A percentile compares a stretch with the other conserved stretches of the same genome.
Evolutionary conservation across 1,284 basidiomycete species (phyloP).

Genomic region (Boletellus deceptivus): DNA sequence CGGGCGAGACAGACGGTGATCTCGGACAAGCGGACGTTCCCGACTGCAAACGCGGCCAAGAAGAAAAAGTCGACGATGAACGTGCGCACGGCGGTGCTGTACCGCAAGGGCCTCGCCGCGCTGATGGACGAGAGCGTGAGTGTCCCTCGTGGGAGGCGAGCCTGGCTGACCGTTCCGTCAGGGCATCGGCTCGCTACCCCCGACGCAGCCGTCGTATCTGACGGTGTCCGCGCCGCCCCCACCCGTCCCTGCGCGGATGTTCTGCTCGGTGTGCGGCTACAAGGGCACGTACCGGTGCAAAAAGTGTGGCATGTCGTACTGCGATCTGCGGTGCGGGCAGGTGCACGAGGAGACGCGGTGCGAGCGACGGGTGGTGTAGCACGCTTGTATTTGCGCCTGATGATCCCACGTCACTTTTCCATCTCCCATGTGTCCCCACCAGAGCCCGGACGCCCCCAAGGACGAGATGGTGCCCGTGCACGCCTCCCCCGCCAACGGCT

Average conservation of each 20-base stretch:
- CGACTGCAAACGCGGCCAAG: conserved; percentile 34
- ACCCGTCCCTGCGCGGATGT: conserved; percentile 47
- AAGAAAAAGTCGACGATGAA: conserved; percentile 81
- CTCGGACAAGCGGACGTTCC: conserved; percentile 64
- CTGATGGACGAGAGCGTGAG: conserved; percentile 78
- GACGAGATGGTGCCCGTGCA: not conserved
- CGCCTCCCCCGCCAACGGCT: conserved; percentile 11
- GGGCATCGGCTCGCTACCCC: conserved; percentile 57
- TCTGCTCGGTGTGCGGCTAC: conserved; percentile 70
- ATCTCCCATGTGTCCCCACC: not conserved
- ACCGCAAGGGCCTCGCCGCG: conserved; percentile 70
- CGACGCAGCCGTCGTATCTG: conserved; percentile 55
- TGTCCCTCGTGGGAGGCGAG: conserved; percentile 7
- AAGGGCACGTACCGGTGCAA: conserved; percentile 63
- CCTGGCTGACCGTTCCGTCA: conserved; percentile 27
- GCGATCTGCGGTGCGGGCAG: conserved; percentile 53
- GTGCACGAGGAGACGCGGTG: conserved; percentile 63
- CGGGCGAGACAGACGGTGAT: conserved; percentile 65
- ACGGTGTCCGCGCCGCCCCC: conserved; percentile 51
- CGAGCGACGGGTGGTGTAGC: conserved; percentile 50
- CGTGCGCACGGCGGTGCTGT: conserved; percentile 72
- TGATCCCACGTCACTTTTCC: not conserved
- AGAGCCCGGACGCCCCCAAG: not conserved
- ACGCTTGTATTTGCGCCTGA: not conserved
- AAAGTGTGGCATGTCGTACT: conserved; percentile 58